Base-by-base conservation (phyloP, 345 rosid genomes). In the Arabidopsis arenosa region DNA sequence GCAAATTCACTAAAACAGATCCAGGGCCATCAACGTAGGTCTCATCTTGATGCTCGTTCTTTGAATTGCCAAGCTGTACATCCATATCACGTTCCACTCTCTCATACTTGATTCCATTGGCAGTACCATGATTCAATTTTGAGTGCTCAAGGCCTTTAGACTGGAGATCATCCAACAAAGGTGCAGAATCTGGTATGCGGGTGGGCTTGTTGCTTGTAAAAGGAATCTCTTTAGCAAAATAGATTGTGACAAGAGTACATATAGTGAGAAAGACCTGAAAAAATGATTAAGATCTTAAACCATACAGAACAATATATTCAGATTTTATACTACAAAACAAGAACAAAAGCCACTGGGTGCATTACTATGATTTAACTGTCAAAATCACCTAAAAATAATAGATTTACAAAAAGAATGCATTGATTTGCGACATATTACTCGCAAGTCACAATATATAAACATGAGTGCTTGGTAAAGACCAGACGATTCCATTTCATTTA, bases 161-260 rank as follows among this genome's bases (percentile, higher is more conserved):
- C 47, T 83, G 82, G 52, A 72, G 81, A 81, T 85, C 87, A 73
- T 85, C 80, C 80, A 95, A 76, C 75, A 95, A 82, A 81, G 99
- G 99, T 72, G 93, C 96, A 74, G 88, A 86, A 84, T 95, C 97
- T 65, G 83, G 84, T 82, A 76, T 60, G 53, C 39, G 84, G 45
- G 66, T 77, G 45, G 80, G 82, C 59, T 77, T 82, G 71, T 75
- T 82, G 72, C 59, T 75, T 66, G 73, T 47, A 58, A 89, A 82
- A 15, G 99, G 98, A 66, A 89, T 82, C 85, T 95, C 98, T 67
- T 92, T 82, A 18, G 98, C 98, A 84, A 85, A 92, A 84, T 83
- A 90, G 75, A 95, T 74, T 40, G 99, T 95, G 69, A 90, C 97
- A 47, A 86, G 81, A 40, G 97, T 88, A 74, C 97, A 95, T 6